These are phyloP conservation scores for Dactylella cylindrospora DNA, from an alignment of 2,329 filamentous ascomycete species.

Conservation along the genomic window DNA sequence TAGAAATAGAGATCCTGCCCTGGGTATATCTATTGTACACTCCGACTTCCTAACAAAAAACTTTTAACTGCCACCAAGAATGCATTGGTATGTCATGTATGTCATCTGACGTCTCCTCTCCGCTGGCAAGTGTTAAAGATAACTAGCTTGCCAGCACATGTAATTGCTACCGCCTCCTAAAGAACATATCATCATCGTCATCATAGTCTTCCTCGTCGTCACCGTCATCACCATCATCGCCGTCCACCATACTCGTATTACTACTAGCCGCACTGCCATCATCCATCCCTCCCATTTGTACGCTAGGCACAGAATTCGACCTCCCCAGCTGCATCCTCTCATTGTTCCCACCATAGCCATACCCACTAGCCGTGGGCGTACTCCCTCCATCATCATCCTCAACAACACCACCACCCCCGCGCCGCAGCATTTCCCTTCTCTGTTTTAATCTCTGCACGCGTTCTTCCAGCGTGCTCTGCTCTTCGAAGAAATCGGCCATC, in stretches of 20 bases:
- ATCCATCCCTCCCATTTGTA: slow-evolving; percentile 35
- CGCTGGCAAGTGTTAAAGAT: slow-evolving; percentile 3
- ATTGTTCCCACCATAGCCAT: not conserved
- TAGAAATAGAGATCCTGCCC: slow-evolving; percentile 2
- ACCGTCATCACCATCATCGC: slow-evolving; percentile 56
- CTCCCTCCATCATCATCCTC: slow-evolving; percentile 48
- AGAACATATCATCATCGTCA: slow-evolving; percentile 64
- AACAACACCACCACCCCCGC: slow-evolving; percentile 47
- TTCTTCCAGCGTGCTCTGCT: slow-evolving; percentile 77
- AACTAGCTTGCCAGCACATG: slow-evolving; percentile 35
- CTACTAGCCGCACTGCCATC: slow-evolving; percentile 48
- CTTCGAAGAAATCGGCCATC: slow-evolving; percentile 75
- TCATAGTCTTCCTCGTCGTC: slow-evolving; percentile 56
- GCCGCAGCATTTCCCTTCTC: slow-evolving; percentile 67
- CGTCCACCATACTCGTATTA: slow-evolving; percentile 51
- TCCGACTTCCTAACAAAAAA: not conserved
- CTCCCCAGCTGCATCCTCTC: not conserved
- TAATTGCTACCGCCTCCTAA: slow-evolving; percentile 45
- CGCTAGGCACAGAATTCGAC: slow-evolving; percentile 25
- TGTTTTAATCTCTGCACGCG: slow-evolving; percentile 69
- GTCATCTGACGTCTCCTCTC: too few species aligned
- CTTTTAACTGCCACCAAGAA: not conserved
- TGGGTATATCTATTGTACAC: slow-evolving; percentile 36
- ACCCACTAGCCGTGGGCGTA: slow-evolving; percentile 1
- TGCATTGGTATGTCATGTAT: not conserved